Base-by-base conservation (phyloP, 2,329 filamentous ascomycete genomes). In the Diaporthe sp. region DNA sequence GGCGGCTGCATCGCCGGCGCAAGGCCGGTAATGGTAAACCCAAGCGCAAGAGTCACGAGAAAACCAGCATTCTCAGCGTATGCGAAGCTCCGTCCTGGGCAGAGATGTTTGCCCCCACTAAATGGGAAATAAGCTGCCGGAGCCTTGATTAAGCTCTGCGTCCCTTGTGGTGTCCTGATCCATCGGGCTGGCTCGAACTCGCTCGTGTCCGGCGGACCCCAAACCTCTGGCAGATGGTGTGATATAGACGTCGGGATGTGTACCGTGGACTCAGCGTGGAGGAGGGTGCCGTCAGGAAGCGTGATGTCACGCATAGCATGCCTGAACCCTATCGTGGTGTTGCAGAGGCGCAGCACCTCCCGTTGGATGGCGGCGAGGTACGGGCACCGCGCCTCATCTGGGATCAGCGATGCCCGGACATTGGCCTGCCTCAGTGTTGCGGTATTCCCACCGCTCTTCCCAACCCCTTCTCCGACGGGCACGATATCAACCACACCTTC, bases 121-220 rank as follows among this genome's bases (percentile, higher is more conserved):
- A 67, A 67, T 0, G 61, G 61, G 19, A 67, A 67, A 9, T 67
- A 67, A 34, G 61, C 61, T 3, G 61, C 61, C 8, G 61, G 61
- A 15, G 61, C 42, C 42, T 67, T 67, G 34, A 67, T 67, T 42
- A 67, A n/a, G 61, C 61, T 42, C 0, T 28, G 28, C 12, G 28
- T 13, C 28, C 61, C 61, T 15, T 42, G 3, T 1, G 61, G 49
- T 3, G 61, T 67, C 28, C 37, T 67, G 42, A 67, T 22, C 61
- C 61, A 67, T 34, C 61, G 61, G 25, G 25, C 61, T 8, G 61
- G 61, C 61, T 67, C 61, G 28, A 67, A 67, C 61, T 67, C 61
- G 15, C 9, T n/a, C 4, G 61, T 42, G 61, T 67, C 61, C 17
- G 28, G 19, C 3, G 61, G 61, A 4, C 61, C 61, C 61, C 61